Percentiles rank a stretch among this genome's conserved stretches.
Conservation (phyloP, 2,329 filamentous ascomycete species). For the Clarireedia paspali region DNA sequence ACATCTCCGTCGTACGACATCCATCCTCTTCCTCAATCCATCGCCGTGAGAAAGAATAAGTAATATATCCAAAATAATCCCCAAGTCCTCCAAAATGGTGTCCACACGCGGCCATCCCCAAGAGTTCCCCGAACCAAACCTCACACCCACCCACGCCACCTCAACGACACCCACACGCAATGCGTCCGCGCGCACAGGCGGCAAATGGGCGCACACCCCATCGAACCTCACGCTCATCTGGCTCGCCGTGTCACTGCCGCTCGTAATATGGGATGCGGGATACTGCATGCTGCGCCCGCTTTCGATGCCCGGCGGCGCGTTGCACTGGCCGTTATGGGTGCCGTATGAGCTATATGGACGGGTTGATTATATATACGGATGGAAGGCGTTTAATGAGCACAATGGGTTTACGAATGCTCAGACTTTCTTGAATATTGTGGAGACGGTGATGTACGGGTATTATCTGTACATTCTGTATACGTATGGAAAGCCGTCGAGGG, state of each 20-base stretch:
- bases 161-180: neutral
- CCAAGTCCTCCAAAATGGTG: slow-evolving; percentile 31
- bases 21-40: neutral
- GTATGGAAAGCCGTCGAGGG: slow-evolving; percentile 31
- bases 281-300: slow-evolving; percentile 53
- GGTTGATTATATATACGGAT: slow-evolving; percentile 61
- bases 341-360: slow-evolving; percentile 60
- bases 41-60: slow-evolving; percentile 3
- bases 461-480: slow-evolving; percentile 49
- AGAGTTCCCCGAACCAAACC: slow-evolving; percentile 36
- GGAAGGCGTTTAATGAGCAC: slow-evolving; percentile 49
- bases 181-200: slow-evolving; percentile 17
- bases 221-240: slow-evolving; percentile 51
- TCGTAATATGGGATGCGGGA: slow-evolving; percentile 69
- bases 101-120: slow-evolving; percentile 47
- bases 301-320: slow-evolving; percentile 56
- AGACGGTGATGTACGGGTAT: slow-evolving; percentile 49
- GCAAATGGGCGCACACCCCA: slow-evolving; percentile 50
- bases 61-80: slow-evolving; percentile 20
- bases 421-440: slow-evolving; percentile 49
- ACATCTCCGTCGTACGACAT: neutral
- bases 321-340: slow-evolving; percentile 54
- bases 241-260: slow-evolving; percentile 54
- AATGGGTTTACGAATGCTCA: slow-evolving; percentile 62
- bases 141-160: slow-evolving; percentile 22